Evolutionary conservation across 768 basidiomycete genomes (phyloP).

Genomic region (Pleurotus tuoliensis): DNA sequence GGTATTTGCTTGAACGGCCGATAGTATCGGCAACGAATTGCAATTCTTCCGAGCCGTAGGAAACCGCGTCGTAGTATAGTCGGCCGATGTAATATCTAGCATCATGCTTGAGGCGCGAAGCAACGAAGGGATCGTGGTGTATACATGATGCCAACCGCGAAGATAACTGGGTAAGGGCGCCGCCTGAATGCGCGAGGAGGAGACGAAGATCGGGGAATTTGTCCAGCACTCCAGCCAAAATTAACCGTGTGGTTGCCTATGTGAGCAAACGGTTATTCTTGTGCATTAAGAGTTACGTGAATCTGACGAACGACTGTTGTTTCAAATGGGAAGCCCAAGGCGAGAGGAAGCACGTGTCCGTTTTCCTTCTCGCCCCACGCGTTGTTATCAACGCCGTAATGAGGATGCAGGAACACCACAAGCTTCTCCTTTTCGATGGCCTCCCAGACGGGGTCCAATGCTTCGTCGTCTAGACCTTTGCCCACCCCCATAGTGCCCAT

Average conservation of each 20-base stretch:
- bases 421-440: conserved; percentile 66
- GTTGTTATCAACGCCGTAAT: conserved; percentile 75
- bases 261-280: conserved; percentile 7
- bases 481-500: conserved; percentile 81
- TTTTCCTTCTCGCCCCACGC: conserved; percentile 77
- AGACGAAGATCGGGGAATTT: conserved; percentile 71
- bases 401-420: conserved; percentile 82
- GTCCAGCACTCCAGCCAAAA: conserved; percentile 78
- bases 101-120: conserved; percentile 72
- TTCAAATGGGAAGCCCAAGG: conserved; percentile 88
- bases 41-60: conserved; percentile 84
- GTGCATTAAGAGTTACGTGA: neutral
- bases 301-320: conserved; percentile 68
- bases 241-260: conserved; percentile 72
- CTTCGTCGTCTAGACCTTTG: conserved; percentile 74
- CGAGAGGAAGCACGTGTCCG: conserved; percentile 84
- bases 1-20: conserved; percentile 53
- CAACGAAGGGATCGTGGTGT: conserved; percentile 78
- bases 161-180: conserved; percentile 78
- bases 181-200: conserved; percentile 85
- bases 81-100: conserved; percentile 80
- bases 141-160: conserved; percentile 85
- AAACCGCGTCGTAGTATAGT: conserved; percentile 83
- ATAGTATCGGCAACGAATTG: conserved; percentile 72
- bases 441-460: conserved; percentile 79